Base-by-base conservation (phyloP, 345 rosid species). In the Eucalyptus globulus region DNA sequence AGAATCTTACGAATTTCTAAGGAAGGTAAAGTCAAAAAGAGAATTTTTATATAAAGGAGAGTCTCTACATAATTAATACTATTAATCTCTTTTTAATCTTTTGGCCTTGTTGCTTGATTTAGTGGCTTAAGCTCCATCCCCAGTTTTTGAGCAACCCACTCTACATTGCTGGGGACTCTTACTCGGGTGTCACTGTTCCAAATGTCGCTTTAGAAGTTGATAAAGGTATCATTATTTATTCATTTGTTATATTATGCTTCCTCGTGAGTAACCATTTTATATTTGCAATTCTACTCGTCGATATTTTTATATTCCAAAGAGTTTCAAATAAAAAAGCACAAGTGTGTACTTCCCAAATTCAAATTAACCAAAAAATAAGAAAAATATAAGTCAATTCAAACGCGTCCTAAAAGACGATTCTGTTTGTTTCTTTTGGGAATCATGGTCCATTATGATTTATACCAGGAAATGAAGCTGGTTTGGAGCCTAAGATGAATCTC, bases 81-180 rank as follows among this genome's bases (percentile, higher is more conserved):
- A 5, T 5, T 60, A 14, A 11, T 37, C 16, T 27, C 15, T 27
- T 60, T 27, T 60, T 24, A 24, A 60, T 40, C 21, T 9, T 37
- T 24, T 26, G 19, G 49, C 44, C 51, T 67, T 27, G 67, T 60
- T 27, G n/a, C n/a, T 11, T 60, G 67, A 27, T 62, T 1, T 26
- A 92, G 94, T 93, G 94, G 94, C 90, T 93, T 9, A 14, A 50
- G 43, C 87, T 40, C 37, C 94, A 93, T 86, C 90, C 91, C 14
- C 80, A 87, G 12, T 92, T 91, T 49, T 88, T 53, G 13, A 37
- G 26, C 21, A 93, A 89, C 90, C 60, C 88, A n/a, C 91, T 92
- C 86, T 93, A 91, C 49, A 49, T 93, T 17, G 85, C 90, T 4
- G 93, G 94, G 11, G 94, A 91, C 31, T 93, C 94, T 5, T 93